A percentile compares a stretch with the other conserved stretches of the same genome.
Evolutionary conservation across 129 eudicot species (phyloP).

Genomic region (Flaveria bidentis): DNA sequence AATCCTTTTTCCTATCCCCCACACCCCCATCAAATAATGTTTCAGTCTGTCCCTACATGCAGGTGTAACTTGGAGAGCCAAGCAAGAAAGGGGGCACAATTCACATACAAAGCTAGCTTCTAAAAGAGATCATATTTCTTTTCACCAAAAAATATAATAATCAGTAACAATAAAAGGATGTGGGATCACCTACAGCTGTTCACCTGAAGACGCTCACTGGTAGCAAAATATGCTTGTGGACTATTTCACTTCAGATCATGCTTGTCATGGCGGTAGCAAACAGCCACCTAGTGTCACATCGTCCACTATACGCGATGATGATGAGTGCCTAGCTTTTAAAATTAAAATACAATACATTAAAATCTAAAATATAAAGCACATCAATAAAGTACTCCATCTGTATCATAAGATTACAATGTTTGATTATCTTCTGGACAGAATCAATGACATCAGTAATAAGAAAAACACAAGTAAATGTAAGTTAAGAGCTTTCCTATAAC

Average conservation of each 20-base stretch:
- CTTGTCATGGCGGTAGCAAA: constrained; percentile 12
- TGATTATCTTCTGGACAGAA: constrained; percentile 3
- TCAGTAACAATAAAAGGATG: neutral
- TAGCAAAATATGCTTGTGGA: constrained; percentile 29
- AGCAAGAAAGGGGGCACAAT: constrained; percentile 23
- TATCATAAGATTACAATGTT: constrained; percentile 20
- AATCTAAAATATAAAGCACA: neutral
- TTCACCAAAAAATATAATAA: neutral
- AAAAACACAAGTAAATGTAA: neutral
- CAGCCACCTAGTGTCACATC: constrained; percentile 6
- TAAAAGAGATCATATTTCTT: neutral
- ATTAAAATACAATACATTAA: neutral
- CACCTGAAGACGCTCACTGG: constrained; percentile 16
- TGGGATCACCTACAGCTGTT: constrained; percentile 24
- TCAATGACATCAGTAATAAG: neutral
- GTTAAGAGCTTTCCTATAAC: neutral
- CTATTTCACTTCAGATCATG: constrained; percentile 13
- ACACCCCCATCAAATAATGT: constrained; percentile 29
- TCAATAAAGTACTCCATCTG: constrained; percentile 14
- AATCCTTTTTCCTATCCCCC: constrained; percentile 23
- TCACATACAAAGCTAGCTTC: constrained; percentile 34
- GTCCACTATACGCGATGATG: neutral
- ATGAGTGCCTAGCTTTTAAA: neutral
- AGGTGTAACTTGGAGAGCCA: constrained; percentile 38
- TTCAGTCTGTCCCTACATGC: constrained; percentile 38